These are phyloP conservation scores for Nadsonia fulvescens DNA, from an alignment of 805 yeast species.

Conservation along the genomic window DNA sequence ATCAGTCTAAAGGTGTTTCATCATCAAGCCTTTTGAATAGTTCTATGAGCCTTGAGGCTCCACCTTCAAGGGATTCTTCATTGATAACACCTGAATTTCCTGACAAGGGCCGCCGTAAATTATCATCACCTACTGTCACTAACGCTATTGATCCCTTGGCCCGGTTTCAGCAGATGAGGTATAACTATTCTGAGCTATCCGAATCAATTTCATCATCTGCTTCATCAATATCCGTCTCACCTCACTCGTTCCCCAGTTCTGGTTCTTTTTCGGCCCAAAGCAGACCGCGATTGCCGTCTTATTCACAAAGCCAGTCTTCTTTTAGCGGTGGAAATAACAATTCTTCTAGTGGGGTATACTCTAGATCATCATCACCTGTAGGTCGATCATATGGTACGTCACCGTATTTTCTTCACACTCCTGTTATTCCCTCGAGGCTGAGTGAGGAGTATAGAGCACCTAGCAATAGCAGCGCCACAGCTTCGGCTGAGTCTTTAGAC, in stretches of 20 bases:
- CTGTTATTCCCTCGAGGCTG: constrained; percentile 20
- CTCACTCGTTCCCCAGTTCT: background rate
- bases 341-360: background rate
- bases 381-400: constrained; percentile 3
- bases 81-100: background rate
- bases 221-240: constrained; percentile 2
- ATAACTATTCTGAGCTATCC: constrained; percentile 18
- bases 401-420: constrained; percentile 17
- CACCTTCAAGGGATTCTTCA: too few relatives aligned
- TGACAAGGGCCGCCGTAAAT: constrained; percentile 1
- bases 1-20: too few relatives aligned
- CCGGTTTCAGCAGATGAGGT: constrained; percentile 18
- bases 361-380: constrained; percentile 3
- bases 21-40: too few relatives aligned
- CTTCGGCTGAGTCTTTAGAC: too few relatives aligned
- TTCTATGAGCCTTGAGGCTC: constrained; percentile 9
- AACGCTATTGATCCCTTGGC: constrained; percentile 14
- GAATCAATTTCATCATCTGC: constrained; percentile 18
- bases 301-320: constrained; percentile 7
- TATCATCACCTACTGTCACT: background rate
- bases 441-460: constrained; percentile 18
- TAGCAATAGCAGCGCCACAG: too few relatives aligned
- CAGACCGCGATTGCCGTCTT: constrained; percentile 1
- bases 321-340: constrained; percentile 3
- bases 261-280: background rate